Conservation (phyloP, 495 filamentous ascomycete species). For the Penicillium maclennaniae region DNA sequence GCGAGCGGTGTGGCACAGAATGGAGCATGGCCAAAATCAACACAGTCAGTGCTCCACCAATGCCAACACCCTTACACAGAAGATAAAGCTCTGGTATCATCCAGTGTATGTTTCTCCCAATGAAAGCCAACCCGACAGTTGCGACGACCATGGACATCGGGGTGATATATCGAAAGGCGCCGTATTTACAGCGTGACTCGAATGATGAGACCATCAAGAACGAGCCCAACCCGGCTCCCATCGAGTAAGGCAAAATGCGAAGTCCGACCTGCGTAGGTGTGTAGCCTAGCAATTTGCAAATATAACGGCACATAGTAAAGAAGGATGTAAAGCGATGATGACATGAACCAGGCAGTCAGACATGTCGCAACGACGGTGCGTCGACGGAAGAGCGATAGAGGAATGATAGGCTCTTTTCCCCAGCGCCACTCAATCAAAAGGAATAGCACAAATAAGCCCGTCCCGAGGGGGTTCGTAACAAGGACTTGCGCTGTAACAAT, state of each 20-base stretch:
- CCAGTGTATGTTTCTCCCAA: conserved; percentile 2
- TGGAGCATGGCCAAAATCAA: conserved; percentile 12
- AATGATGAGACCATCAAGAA: conserved; percentile 10
- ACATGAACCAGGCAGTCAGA: conserved; percentile 19
- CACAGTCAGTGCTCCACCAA: conserved; percentile 12
- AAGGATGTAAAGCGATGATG: conserved; percentile 11
- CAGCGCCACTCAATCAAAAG: conserved; percentile 10
- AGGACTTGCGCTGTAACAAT: neutral
- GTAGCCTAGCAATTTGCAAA: conserved; percentile 11
- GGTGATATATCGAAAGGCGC: conserved; percentile 4
- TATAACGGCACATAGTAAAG: conserved; percentile 15
- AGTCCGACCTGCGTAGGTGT: conserved; percentile 12
- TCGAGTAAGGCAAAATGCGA: conserved; percentile 7
- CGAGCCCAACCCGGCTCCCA: conserved; percentile 11
- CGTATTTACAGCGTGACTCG: conserved; percentile 9
- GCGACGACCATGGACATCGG: conserved; percentile 4
- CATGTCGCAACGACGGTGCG: conserved; percentile 15
- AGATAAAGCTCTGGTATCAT: conserved; percentile 11
- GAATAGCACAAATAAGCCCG: conserved; percentile 1
- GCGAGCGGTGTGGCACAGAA: conserved; percentile 10
- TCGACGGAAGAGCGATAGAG: conserved; percentile 7
- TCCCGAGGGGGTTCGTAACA: conserved; percentile 3
- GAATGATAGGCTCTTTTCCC: conserved; percentile 16
- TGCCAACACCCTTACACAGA: conserved; percentile 11
- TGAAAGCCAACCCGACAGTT: conserved; percentile 1